Base-by-base conservation (phyloP, 2,329 filamentous ascomycete genomes). In the Aspergillus sp. region DNA sequence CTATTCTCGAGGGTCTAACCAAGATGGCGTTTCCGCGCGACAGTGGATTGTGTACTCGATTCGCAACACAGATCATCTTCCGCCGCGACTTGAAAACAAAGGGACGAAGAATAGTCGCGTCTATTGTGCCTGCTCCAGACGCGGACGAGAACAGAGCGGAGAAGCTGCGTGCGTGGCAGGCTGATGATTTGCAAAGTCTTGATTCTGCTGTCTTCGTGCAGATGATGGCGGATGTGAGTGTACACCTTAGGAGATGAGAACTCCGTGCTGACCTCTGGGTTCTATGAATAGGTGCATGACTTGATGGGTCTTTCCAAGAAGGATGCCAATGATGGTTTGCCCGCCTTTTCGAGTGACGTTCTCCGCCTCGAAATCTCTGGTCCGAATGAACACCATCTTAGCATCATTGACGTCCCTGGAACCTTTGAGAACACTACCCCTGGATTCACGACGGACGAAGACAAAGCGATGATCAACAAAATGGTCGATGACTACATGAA, bases 341-440 rank as follows among this genome's bases (percentile, higher is more conserved):
- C 49, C 8, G 11, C 49, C 2, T 52, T 48, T 48, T 22, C 46
- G 19, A 25, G 19, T 25, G 75, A 81, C 65, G 70, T 82, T 1
- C 68, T 82, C 0, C 71, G 71, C 4, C 64, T 82, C 3, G 75
- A 82, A 60, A 78, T 82, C 11, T 63, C 63, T 28, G 80, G 80
- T 1, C 81, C 80, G 0, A 49, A 74, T 1, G 66, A 79, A 53
- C 65, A 75, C 28, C 74, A 75, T 54, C 72, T 80, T 11, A 81
- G 75, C 30, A 70, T 83, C 2, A 78, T 82, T n/a, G 79, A 82
- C 61, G 72, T 82, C 1, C 81, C 80, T 1, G 80, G 80, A 0
- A 73, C 82, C 1, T 82, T 82, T 68, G 72, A 71, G 53, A 76
- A 66, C 30, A 69, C 75, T 0, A 77, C 70, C 0, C 57, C 66